Percentiles rank a stretch among this genome's conserved stretches.
phyloP scores from a whole-genome alignment of 75 land plant species.

The Sequoiadendron giganteum region DNA sequence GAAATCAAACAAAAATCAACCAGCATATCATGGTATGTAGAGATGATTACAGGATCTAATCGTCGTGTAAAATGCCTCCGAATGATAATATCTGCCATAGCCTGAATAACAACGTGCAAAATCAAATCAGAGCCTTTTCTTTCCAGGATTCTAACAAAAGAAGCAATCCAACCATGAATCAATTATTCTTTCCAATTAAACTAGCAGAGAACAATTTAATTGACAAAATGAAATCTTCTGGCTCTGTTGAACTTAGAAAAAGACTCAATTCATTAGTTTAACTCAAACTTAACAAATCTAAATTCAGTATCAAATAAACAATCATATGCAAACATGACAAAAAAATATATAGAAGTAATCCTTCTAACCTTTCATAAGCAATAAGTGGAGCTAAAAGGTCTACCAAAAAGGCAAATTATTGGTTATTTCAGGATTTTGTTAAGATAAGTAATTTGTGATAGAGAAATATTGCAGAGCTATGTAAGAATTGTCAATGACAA shows the following conservation, averaged over 20 bases:
- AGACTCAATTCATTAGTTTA: neutral
- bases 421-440: neutral
- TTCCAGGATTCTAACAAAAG: neutral
- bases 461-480: neutral
- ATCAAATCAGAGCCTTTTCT: neutral
- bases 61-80: constrained; percentile 62
- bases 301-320: neutral
- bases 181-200: neutral
- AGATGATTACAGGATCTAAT: constrained; percentile 61
- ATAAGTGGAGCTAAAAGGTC: neutral
- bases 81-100: constrained; percentile 72
- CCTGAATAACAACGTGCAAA: constrained; percentile 46
- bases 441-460: no score
- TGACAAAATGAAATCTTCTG: neutral
- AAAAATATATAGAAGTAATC: neutral
- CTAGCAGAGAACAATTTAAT: neutral
- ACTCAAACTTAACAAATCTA: neutral
- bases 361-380: neutral
- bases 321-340: neutral
- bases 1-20: neutral
- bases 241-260: neutral
- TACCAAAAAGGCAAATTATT: neutral
- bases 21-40: neutral
- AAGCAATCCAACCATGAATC: neutral
- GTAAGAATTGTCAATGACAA: neutral